A percentile compares a stretch with the other conserved stretches of the same genome.
These are phyloP conservation scores for Moniliophthora roreri DNA, from an alignment of 1,284 basidiomycete genomes.

Conservation along the genomic window DNA sequence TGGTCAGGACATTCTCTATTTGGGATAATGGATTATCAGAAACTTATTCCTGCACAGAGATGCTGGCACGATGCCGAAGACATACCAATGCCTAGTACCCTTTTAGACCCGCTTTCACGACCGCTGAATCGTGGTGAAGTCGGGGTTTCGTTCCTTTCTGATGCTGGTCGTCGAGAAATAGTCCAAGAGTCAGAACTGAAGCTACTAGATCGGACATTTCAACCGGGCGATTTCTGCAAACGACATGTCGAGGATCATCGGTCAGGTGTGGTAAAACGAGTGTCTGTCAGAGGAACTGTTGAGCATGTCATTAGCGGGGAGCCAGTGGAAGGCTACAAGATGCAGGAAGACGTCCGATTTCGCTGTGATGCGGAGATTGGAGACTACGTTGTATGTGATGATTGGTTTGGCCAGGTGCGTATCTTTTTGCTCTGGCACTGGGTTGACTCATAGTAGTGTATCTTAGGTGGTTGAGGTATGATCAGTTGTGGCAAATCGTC, in stretches of 20 bases:
- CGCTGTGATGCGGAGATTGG: conserved; percentile 68
- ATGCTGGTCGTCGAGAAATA: conserved; percentile 60
- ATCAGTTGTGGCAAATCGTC: not conserved
- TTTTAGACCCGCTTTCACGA: conserved; percentile 70
- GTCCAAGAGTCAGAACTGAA: conserved; percentile 66
- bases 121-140: conserved; percentile 80
- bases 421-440: conserved; percentile 2
- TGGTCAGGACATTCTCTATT: conserved; percentile 37
- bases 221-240: conserved; percentile 85
- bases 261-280: conserved; percentile 75
- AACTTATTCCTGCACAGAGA: conserved; percentile 43
- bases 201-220: conserved; percentile 81
- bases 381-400: conserved; percentile 79
- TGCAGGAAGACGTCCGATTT: conserved; percentile 58
- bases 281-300: conserved; percentile 63
- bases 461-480: conserved; percentile 36
- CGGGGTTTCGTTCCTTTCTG: conserved; percentile 71
- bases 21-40: not conserved
- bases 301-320: conserved; percentile 75
- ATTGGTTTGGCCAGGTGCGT: conserved; percentile 89
- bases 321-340: conserved; percentile 63
- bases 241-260: conserved; percentile 69
- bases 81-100: conserved; percentile 41
- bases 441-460: not conserved
- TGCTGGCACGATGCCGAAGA: conserved; percentile 85